phyloP scores from a whole-genome alignment of 306 rosid species.

The Corylus americana region DNA sequence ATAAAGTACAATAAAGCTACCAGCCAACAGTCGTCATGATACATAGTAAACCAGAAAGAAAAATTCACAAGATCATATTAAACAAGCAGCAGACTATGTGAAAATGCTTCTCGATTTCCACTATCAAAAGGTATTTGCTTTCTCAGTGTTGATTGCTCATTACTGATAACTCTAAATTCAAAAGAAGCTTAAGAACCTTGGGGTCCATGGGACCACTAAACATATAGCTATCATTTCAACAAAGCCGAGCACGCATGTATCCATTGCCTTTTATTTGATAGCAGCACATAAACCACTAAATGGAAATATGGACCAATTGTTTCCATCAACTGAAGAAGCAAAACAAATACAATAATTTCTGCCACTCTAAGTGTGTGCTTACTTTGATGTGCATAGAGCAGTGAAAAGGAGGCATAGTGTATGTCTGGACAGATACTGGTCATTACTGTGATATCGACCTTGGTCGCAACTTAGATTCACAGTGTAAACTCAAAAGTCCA shows the following conservation, averaged over 20 bases:
- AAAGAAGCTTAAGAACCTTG: neutral
- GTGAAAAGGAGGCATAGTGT: neutral
- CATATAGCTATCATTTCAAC: neutral
- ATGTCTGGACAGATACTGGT: neutral
- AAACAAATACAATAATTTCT: neutral
- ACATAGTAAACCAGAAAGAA: neutral
- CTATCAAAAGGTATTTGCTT: neutral
- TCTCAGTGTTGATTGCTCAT: neutral
- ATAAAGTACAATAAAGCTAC: neutral
- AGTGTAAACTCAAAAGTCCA: neutral
- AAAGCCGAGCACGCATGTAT: neutral
- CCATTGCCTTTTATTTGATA: neutral
- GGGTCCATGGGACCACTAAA: neutral
- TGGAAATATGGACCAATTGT: neutral
- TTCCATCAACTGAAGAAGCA: neutral
- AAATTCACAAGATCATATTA: neutral
- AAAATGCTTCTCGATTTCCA: neutral
- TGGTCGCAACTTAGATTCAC: neutral
- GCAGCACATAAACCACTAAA: neutral
- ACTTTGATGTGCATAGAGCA: neutral
- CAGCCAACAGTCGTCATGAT: neutral
- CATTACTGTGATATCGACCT: neutral
- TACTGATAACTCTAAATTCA: neutral
- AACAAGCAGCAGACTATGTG: neutral
- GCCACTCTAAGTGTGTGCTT: neutral